phyloP scores from a whole-genome alignment of 1,284 basidiomycete species.

The Sphaerobolus stellatus region DNA sequence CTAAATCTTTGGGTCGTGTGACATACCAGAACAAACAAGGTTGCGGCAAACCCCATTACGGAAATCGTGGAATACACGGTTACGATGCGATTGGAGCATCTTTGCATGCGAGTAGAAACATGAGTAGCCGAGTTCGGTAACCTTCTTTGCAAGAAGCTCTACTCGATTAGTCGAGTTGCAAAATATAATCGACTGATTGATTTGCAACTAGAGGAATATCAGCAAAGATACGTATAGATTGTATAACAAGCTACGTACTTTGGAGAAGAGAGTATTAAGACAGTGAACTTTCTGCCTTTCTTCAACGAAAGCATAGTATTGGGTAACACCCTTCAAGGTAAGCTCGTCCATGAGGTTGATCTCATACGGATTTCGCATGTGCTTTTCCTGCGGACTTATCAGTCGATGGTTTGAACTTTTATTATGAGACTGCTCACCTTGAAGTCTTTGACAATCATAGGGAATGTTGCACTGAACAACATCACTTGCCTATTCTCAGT shows the following conservation, averaged over 20 bases:
- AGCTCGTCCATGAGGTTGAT: slow-evolving; percentile 99
- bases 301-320: slow-evolving; percentile 99
- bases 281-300: slow-evolving; percentile 99
- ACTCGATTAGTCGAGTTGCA: slow-evolving; percentile 99
- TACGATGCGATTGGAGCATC: slow-evolving; percentile 98
- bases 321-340: slow-evolving; percentile 96
- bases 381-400: slow-evolving; percentile 73
- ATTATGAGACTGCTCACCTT: slow-evolving; percentile 57
- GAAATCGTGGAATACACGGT: slow-evolving; percentile 99
- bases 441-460: slow-evolving; percentile 98
- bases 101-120: slow-evolving; percentile 99
- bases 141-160: slow-evolving; percentile 98
- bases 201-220: slow-evolving; percentile 76
- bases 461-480: slow-evolving; percentile 99
- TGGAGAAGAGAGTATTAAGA: slow-evolving; percentile 95
- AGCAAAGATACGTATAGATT: background rate
- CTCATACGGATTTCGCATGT: slow-evolving; percentile 96
- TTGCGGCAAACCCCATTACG: slow-evolving; percentile 97
- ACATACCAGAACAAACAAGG: slow-evolving; percentile 79
- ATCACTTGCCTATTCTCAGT: slow-evolving; percentile 93
- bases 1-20: background rate
- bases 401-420: background rate
- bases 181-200: slow-evolving; percentile 99
- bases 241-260: slow-evolving; percentile 48
- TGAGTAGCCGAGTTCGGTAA: slow-evolving; percentile 98